These are phyloP conservation scores for Phascolomyces articulosus DNA, from an alignment of 371 early-diverging fungal genomes.

Conservation along the genomic window DNA sequence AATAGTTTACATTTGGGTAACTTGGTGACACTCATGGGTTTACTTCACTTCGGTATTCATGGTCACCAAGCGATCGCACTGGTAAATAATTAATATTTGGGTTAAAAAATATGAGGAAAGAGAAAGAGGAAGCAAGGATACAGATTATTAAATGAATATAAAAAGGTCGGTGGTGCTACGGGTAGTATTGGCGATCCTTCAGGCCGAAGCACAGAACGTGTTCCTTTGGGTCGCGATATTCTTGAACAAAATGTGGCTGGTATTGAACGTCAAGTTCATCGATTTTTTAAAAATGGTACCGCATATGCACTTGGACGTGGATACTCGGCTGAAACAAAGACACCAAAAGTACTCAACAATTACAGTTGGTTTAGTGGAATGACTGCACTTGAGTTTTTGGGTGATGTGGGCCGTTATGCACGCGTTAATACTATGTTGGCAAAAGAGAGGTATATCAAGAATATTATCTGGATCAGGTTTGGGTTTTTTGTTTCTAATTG, in stretches of 20 bases:
- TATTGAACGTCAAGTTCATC: slow-evolving; percentile 72
- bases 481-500: too few species aligned
- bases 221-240: slow-evolving; percentile 57
- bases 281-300: slow-evolving; percentile 72
- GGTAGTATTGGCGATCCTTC: slow-evolving; percentile 95
- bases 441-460: slow-evolving; percentile 69
- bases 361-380: slow-evolving; percentile 80
- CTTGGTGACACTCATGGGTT: slow-evolving; percentile 80
- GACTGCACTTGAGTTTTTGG: slow-evolving; percentile 81
- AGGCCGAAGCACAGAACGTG: slow-evolving; percentile 83
- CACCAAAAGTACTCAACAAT: slow-evolving; percentile 77
- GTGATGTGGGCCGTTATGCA: slow-evolving; percentile 76
- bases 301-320: slow-evolving; percentile 60
- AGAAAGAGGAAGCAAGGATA: too few species aligned
- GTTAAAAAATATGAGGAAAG: too few species aligned
- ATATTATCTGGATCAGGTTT: too few species aligned
- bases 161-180: slow-evolving; percentile 90
- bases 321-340: slow-evolving; percentile 17
- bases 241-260: slow-evolving; percentile 68
- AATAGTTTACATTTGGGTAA: slow-evolving; percentile 90
- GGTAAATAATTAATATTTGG: slow-evolving; percentile 38
- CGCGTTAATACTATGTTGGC: slow-evolving; percentile 87
- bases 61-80: slow-evolving; percentile 87
- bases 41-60: slow-evolving; percentile 83
- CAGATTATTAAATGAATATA: not conserved